Evolutionary conservation across 495 filamentous ascomycete species (phyloP), one percentile per base, ranked within the genome.

Genomic region (Aspergillus baeticus): DNA sequence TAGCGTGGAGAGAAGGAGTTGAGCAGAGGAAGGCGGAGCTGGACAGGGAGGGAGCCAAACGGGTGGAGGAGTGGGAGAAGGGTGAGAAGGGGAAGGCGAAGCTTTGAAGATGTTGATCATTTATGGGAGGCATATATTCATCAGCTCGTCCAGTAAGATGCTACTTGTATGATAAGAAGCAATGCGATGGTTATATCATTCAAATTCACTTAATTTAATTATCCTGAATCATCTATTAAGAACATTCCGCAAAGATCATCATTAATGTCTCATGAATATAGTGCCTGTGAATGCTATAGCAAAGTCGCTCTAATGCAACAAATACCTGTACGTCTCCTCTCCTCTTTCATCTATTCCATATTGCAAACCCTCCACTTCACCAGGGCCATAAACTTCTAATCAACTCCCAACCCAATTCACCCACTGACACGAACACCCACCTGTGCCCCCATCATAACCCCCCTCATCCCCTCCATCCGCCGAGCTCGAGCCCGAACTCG

Each of bases 41-140:
- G 29, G 60, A 66, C 51, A 54, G 54, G 31, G 65, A 63, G 51
- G 58, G 55, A 13, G 51, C 66, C 29, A 62, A 58, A 33, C 51
- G 51, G 36, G 65, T 72, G 6, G 68, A 74, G 51, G 65, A 64
- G 58, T 82, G 78, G 57, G 74, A 79, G 65, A 70, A 69, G 59
- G 66, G 70, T 20, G 52, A 53, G 36, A 72, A 71, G 52, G 68
- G 76, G 23, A 82, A 82, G 52, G 68, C 77, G 26, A 82, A 82
- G 64, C 68, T 82, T 64, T 81, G 57, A 74, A 23, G 29, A 14
- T 42, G 20, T 14, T 14, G 26, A 48, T 20, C 8, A n/a, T 20
- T 51, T 38, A 38, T 15, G 41, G 18, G 23, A 20, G 39, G 6
- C 47, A 3, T 34, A 34, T 21, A 21, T 1, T 33, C 37, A 15